These are phyloP conservation scores for Penicillium mononematosum DNA, from an alignment of 495 filamentous ascomycete species.

Conservation along the genomic window DNA sequence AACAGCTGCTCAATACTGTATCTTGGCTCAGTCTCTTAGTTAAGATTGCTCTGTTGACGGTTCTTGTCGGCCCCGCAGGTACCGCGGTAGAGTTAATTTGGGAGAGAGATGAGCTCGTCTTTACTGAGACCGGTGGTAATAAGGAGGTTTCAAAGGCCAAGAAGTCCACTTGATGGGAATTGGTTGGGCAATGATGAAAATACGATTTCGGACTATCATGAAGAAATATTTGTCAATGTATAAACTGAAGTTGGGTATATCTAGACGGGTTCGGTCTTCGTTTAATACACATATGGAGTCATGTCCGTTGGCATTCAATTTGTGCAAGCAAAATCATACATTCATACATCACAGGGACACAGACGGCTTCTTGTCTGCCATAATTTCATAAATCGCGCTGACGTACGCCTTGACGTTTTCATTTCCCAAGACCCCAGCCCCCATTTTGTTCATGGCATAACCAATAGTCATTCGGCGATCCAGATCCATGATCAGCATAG, in stretches of 20 bases:
- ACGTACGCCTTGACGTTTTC: conserved; percentile 32
- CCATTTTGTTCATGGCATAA: conserved; percentile 49
- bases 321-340: not conserved
- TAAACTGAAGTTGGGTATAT: not conserved
- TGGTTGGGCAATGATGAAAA: not conserved
- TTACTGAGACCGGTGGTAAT: conserved; percentile 29
- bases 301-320: not conserved
- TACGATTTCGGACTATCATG: not conserved
- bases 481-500: conserved; percentile 43
- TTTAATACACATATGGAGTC: not conserved
- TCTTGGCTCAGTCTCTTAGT: conserved; percentile 28
- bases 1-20: conserved; percentile 33
- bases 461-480: conserved; percentile 40
- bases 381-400: conserved; percentile 34
- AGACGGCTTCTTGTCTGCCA: conserved; percentile 2
- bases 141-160: conserved; percentile 23
- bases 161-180: conserved; percentile 20
- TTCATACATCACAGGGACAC: conserved; percentile 1
- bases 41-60: conserved; percentile 41
- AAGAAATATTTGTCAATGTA: not conserved
- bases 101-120: conserved; percentile 55
- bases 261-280: not conserved
- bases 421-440: conserved; percentile 29
- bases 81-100: conserved; percentile 53
- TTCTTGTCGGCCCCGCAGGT: conserved; percentile 50